A percentile compares a stretch with the other conserved stretches of the same genome.
These are phyloP conservation scores for Cylindrodendrum hubeiense DNA, from an alignment of 2,329 filamentous ascomycete species.

Conservation along the genomic window DNA sequence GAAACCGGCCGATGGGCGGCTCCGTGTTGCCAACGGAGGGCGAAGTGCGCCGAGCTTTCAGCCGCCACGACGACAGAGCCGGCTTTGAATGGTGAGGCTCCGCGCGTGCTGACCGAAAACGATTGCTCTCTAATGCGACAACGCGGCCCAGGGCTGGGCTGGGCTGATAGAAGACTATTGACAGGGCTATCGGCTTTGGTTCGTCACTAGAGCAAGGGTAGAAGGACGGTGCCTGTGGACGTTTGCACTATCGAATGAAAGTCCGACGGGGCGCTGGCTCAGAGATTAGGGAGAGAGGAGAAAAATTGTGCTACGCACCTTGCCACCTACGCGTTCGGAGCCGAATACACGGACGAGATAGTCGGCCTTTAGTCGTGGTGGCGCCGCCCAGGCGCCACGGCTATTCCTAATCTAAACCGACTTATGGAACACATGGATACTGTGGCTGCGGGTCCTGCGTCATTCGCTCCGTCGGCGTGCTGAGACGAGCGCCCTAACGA, in stretches of 20 bases:
- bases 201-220: not conserved
- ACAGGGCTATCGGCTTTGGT: conserved; percentile 12
- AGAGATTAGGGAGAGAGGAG: not conserved
- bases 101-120: not conserved
- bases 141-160: not conserved
- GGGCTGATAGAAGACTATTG: conserved; percentile 2
- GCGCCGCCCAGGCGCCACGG: conserved; percentile 1
- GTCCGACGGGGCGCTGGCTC: not conserved
- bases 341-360: conserved; percentile 22
- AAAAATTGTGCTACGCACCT: not conserved
- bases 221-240: not conserved
- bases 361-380: not conserved
- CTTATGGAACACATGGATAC: not conserved
- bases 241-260: not conserved
- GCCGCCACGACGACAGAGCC: not conserved
- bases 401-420: not conserved
- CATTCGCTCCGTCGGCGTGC: conserved; percentile 1
- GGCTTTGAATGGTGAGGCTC: not conserved
- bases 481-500: conserved; percentile 10
- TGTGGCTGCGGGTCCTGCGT: not conserved
- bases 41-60: conserved; percentile 3
- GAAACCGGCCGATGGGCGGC: conserved; percentile 10
- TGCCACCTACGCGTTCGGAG: conserved; percentile 6
- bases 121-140: not conserved
- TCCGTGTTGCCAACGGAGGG: conserved; percentile 1